Evolutionary conservation across 2,329 filamentous ascomycete species (phyloP).

Genomic region (Sodiomyces alkalinus): DNA sequence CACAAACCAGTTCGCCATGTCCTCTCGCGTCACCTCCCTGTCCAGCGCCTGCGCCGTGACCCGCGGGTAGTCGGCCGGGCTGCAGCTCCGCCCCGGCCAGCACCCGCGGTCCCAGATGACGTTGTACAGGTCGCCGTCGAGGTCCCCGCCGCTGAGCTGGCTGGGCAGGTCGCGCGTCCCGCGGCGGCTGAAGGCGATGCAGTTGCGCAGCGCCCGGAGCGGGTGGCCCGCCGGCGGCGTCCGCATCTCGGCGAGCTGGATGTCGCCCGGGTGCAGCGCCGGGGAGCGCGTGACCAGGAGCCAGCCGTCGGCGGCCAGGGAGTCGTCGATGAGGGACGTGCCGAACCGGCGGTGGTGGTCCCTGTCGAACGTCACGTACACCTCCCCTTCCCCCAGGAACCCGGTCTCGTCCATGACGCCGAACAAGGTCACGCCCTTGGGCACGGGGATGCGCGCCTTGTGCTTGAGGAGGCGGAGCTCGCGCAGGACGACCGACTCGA

Average conservation of each 20-base stretch:
- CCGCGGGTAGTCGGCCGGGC: constrained; percentile 56
- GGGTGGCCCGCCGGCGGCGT: constrained; percentile 46
- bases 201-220: constrained; percentile 49
- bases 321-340: constrained; percentile 10
- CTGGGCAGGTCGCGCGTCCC: constrained; percentile 64
- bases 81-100: constrained; percentile 23
- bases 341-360: constrained; percentile 1
- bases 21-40: constrained; percentile 39
- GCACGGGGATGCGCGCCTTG: constrained; percentile 58
- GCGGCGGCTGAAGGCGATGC: constrained; percentile 60
- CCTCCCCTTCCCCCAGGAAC: constrained; percentile 47
- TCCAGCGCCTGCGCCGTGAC: constrained; percentile 41
- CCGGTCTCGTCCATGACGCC: constrained; percentile 75
- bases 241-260: constrained; percentile 50
- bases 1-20: constrained; percentile 74
- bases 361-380: constrained; percentile 47
- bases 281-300: constrained; percentile 65
- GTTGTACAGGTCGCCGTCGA: constrained; percentile 73
- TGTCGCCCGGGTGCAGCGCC: constrained; percentile 67
- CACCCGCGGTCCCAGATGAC: constrained; percentile 55
- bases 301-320: constrained; percentile 17
- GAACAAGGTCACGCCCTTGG: constrained; percentile 59
- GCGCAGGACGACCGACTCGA: constrained; percentile 56
- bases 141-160: constrained; percentile 64
- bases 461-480: constrained; percentile 65